Evolutionary conservation across 1,139 yeast species (phyloP).

Genomic region (Martiniozyma asiatica): DNA sequence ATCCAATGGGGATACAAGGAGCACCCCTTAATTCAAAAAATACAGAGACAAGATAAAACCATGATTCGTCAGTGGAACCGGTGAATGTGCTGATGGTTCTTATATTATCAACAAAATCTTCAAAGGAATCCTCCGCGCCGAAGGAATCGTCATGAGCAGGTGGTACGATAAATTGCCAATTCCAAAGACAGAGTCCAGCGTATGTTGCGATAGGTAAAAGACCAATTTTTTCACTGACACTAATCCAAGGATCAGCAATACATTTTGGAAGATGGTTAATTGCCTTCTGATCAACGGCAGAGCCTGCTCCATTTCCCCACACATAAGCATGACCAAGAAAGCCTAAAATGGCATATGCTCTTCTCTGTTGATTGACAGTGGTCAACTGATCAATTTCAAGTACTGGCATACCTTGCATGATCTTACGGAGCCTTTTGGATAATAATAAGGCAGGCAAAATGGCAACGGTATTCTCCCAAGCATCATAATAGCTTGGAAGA

Average conservation of each 20-base stretch:
- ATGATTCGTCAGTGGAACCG: constrained; percentile 81
- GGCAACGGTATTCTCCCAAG: constrained; percentile 66
- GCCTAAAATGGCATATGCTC: constrained; percentile 72
- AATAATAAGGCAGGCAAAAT: constrained; percentile 64
- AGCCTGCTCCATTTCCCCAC: constrained; percentile 41
- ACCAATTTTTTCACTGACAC: constrained; percentile 45
- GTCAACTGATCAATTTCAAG: constrained; percentile 35
- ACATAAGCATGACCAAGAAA: constrained; percentile 81
- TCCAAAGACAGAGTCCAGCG: constrained; percentile 84
- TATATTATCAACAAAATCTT: constrained; percentile 48
- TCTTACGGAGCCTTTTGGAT: constrained; percentile 45
- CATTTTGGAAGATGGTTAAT: constrained; percentile 54
- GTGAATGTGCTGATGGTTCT: constrained; percentile 80
- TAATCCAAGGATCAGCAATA: constrained; percentile 59
- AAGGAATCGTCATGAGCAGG: constrained; percentile 28
- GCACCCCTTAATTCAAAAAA: constrained; percentile 80
- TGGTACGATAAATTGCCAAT: constrained; percentile 47
- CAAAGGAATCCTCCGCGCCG: constrained; percentile 18
- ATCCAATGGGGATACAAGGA: constrained; percentile 43
- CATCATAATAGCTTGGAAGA: constrained; percentile 48
- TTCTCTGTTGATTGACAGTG: constrained; percentile 41
- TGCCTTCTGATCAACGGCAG: constrained; percentile 33
- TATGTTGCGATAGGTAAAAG: constrained; percentile 84
- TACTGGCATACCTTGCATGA: constrained; percentile 50
- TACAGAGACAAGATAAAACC: constrained; percentile 87